A percentile compares a stretch with the other conserved stretches of the same genome.
phyloP scores from a whole-genome alignment of 2,329 filamentous ascomycete genomes.

The Ceratocystis alfenasii region DNA sequence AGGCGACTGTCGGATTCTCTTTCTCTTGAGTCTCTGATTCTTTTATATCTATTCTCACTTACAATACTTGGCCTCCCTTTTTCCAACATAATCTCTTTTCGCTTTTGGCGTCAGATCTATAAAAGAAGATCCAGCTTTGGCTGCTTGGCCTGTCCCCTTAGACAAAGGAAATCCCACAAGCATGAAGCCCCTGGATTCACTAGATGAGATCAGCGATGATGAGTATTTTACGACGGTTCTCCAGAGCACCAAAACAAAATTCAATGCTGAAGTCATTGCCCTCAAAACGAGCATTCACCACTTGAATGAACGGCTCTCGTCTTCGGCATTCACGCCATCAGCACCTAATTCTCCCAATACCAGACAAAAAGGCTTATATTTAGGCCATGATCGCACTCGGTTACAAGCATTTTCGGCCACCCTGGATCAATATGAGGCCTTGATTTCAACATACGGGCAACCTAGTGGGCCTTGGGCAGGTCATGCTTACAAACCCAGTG shows the following conservation, averaged over 20 bases:
- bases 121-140: background rate
- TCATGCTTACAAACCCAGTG: background rate
- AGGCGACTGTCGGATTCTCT: background rate
- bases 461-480: constrained; percentile 1
- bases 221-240: constrained; percentile 21
- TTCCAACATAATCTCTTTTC: background rate
- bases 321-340: background rate
- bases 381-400: background rate
- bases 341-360: background rate
- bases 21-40: background rate
- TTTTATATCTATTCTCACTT: background rate
- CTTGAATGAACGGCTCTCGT: constrained; percentile 16
- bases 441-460: background rate
- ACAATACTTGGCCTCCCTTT: background rate
- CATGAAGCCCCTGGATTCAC: constrained; percentile 18
- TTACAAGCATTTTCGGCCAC: constrained; percentile 11
- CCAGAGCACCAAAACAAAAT: constrained; percentile 15
- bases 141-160: background rate
- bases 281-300: constrained; percentile 21
- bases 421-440: constrained; percentile 15
- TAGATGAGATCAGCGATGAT: constrained; percentile 20
- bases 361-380: background rate
- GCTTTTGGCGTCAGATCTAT: background rate
- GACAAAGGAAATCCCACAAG: background rate
- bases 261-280: constrained; percentile 16